These are phyloP conservation scores for Nidularia sp. DNA, from an alignment of 768 basidiomycete species.

Conservation along the genomic window DNA sequence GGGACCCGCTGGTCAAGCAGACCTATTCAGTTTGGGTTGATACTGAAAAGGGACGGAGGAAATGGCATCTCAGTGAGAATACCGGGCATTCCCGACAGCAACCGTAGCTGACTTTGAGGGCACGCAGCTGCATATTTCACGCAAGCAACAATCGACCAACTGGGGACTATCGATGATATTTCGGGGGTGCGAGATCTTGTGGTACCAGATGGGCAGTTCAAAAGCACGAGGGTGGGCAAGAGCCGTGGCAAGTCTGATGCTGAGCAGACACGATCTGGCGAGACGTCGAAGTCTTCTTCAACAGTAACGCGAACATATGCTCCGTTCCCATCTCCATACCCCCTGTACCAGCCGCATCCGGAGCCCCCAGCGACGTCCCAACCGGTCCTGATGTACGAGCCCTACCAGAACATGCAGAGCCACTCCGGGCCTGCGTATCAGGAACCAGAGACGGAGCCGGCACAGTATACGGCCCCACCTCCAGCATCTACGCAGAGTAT, in stretches of 20 bases:
- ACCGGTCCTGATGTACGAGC: slow-evolving; percentile 37
- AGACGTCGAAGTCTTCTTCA: slow-evolving; percentile 21
- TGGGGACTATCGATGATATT: slow-evolving; percentile 70
- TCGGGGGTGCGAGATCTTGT: slow-evolving; percentile 50
- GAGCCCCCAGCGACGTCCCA: slow-evolving; percentile 19
- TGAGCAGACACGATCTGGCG: slow-evolving; percentile 12
- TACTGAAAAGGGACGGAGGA: slow-evolving; percentile 59
- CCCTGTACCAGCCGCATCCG: slow-evolving; percentile 16
- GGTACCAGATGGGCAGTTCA: slow-evolving; percentile 68
- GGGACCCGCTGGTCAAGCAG: slow-evolving; percentile 76
- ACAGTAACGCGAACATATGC: slow-evolving; percentile 32
- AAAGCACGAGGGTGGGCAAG: slow-evolving; percentile 60
- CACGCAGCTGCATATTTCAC: slow-evolving; percentile 77
- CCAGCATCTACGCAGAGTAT: slow-evolving; percentile 3
- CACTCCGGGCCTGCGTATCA: slow-evolving; percentile 9
- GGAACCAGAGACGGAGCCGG: slow-evolving; percentile 12
- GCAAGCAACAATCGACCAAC: slow-evolving; percentile 65
- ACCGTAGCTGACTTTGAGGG: slow-evolving; percentile 2
- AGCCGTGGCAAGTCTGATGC: slow-evolving; percentile 42
- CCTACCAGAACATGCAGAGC: slow-evolving; percentile 22
- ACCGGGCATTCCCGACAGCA: neutral
- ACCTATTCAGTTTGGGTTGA: slow-evolving; percentile 80
- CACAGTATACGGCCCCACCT: slow-evolving; percentile 14
- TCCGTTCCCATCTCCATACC: slow-evolving; percentile 31
- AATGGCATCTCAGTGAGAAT: slow-evolving; percentile 79